A percentile compares a stretch with the other conserved stretches of the same genome.
These are phyloP conservation scores for Macrocystidia cucumis DNA, from an alignment of 1,284 basidiomycete genomes.

Conservation along the genomic window DNA sequence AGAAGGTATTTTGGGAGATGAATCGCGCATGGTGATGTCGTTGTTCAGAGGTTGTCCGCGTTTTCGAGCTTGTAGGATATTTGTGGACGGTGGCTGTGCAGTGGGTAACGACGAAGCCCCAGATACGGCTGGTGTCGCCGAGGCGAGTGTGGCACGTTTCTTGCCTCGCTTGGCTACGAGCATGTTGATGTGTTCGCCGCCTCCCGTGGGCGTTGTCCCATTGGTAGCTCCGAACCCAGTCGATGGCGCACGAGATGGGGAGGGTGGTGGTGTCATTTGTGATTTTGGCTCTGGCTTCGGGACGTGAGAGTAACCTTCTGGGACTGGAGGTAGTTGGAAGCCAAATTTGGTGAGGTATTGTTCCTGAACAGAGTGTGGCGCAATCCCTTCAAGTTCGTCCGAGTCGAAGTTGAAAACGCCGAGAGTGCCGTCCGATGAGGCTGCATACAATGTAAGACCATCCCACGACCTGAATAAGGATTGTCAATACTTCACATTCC, in stretches of 20 bases:
- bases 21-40: slow-evolving; percentile 5
- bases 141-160: slow-evolving; percentile 55
- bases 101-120: slow-evolving; percentile 11
- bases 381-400: slow-evolving; percentile 79
- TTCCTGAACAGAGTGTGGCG: slow-evolving; percentile 66
- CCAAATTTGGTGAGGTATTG: slow-evolving; percentile 77
- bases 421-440: slow-evolving; percentile 93
- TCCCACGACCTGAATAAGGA: slow-evolving; percentile 69
- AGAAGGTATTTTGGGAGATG: slow-evolving; percentile 8
- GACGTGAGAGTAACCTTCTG: slow-evolving; percentile 58
- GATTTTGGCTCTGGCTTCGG: slow-evolving; percentile 24
- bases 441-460: slow-evolving; percentile 88
- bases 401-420: slow-evolving; percentile 80
- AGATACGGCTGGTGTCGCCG: slow-evolving; percentile 21
- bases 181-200: slow-evolving; percentile 56
- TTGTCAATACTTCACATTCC: background rate
- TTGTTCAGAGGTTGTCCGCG: slow-evolving; percentile 13
- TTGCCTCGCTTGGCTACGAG: slow-evolving; percentile 72
- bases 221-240: slow-evolving; percentile 29
- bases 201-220: slow-evolving; percentile 25
- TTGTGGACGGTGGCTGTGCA: slow-evolving; percentile 10
- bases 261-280: slow-evolving; percentile 43
- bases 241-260: slow-evolving; percentile 23
- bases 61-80: slow-evolving; percentile 12
- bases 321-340: slow-evolving; percentile 57